Evolutionary conservation across 768 basidiomycete species (phyloP).

Genomic region (Strobilomyces confusus): DNA sequence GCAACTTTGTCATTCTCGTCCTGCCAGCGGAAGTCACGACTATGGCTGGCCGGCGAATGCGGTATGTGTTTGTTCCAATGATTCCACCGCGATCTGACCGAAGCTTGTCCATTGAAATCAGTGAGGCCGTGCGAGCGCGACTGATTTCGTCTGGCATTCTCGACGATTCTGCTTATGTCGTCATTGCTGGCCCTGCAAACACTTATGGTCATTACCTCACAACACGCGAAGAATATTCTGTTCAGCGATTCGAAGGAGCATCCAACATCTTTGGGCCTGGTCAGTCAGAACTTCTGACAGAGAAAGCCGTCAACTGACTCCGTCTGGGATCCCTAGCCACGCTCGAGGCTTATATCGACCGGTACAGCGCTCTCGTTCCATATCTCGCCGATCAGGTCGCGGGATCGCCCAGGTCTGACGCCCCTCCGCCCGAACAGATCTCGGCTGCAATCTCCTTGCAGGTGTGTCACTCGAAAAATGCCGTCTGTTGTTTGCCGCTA

Average conservation of each 20-base stretch:
- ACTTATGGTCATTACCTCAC: constrained; percentile 74
- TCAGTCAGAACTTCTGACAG: constrained; percentile 33
- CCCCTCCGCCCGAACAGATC: constrained; percentile 61
- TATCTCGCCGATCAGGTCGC: constrained; percentile 49
- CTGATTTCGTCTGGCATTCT: constrained; percentile 62
- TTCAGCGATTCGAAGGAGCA: constrained; percentile 80
- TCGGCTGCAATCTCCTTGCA: constrained; percentile 65
- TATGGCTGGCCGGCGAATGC: constrained; percentile 73
- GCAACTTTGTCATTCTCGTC: constrained; percentile 71
- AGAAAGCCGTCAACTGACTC: neutral
- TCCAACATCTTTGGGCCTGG: constrained; percentile 75
- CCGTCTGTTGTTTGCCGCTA: neutral
- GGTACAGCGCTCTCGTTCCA: constrained; percentile 62
- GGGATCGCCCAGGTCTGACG: constrained; percentile 54
- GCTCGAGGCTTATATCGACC: constrained; percentile 77
- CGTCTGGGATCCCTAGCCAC: constrained; percentile 42
- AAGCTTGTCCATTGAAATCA: constrained; percentile 22
- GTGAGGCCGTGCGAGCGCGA: constrained; percentile 61
- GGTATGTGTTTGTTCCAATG: constrained; percentile 36
- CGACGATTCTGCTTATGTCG: constrained; percentile 67
- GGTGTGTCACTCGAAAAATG: constrained; percentile 29
- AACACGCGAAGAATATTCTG: constrained; percentile 66
- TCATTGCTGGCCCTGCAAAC: constrained; percentile 78
- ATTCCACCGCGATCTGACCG: neutral
- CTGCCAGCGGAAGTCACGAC: constrained; percentile 80